phyloP scores from a whole-genome alignment of 2,329 filamentous ascomycete genomes.

The Pseudogymnoascus sp. region DNA sequence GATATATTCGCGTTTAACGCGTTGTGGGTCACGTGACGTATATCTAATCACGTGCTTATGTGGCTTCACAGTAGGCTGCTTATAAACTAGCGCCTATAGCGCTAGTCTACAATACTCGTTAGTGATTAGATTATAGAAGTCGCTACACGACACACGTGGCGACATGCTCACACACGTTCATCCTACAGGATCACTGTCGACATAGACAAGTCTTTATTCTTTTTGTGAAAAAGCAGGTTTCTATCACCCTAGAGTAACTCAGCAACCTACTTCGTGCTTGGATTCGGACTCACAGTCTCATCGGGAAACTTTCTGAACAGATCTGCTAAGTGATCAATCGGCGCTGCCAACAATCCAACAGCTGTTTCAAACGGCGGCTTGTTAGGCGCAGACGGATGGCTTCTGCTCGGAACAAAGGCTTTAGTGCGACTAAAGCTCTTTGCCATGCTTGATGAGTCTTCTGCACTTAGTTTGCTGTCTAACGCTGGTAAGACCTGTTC shows the following conservation, averaged over 20 bases:
- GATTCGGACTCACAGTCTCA: conserved; percentile 18
- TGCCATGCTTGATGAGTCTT: conserved; percentile 18
- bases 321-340: conserved; percentile 47
- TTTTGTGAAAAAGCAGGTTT: not conserved
- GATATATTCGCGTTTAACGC: too few species aligned
- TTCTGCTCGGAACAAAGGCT: not conserved
- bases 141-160: too few species aligned
- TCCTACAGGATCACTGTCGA: not conserved
- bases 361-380: conserved; percentile 48
- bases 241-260: not conserved
- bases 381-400: not conserved
- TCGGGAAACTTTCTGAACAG: conserved; percentile 47
- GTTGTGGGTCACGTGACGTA: too few species aligned
- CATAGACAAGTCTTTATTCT: not conserved
- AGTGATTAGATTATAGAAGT: too few species aligned
- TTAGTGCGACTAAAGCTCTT: not conserved
- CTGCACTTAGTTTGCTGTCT: conserved; percentile 32
- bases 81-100: too few species aligned
- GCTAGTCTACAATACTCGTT: too few species aligned
- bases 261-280: conserved; percentile 10
- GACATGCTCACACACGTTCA: too few species aligned
- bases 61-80: too few species aligned
- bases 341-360: conserved; percentile 44
- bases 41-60: too few species aligned
- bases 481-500: conserved; percentile 39